Evolutionary conservation across 2,329 filamentous ascomycete species (phyloP), one percentile per base, ranked within the genome.

Genomic region (Ceratocystis cacaofunesta): DNA sequence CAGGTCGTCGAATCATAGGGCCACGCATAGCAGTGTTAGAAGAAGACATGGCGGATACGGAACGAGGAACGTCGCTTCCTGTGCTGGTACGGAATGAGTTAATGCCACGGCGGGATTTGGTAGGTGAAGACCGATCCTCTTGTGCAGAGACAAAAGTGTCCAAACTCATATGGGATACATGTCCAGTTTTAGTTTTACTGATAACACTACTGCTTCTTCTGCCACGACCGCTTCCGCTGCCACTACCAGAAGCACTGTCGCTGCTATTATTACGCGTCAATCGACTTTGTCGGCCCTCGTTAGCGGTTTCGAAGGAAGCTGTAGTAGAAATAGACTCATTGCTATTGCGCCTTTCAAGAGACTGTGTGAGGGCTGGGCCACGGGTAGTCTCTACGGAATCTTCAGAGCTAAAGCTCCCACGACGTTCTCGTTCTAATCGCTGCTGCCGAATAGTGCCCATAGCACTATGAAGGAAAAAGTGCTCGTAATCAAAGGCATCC

Each of bases 401-500:
- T 52, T 83, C 81, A 0, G 84, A 87, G 70, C 76, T 80, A 67
- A 77, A 79, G 71, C 85, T 86, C 62, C 76, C 78, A 55, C 78
- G 75, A 48, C 76, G 73, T 4, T 72, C 72, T 48, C 76, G 73
- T 4, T 72, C 72, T 66, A 80, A 74, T n/a, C 77, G 75, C 67
- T 78, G 77, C 66, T 80, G 78, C 69, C 82, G 85, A 71, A 90
- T 86, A 1, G 82, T 90, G 5, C 90, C 91, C 82, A 96, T 86
- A 10, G 91, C 90, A 70, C 90, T 95, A 74, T 96, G 91, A 15
- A 96, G 80, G 74, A 96, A 96, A 76, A 96, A 96, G 72, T 95
- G 87, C 74, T 96, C 89, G 69, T 97, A 97, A 73, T 97, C 92
- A 71, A 97, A 97, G 0, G 92, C 92, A 74, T 97, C 92, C 69